Percentiles rank a stretch among this genome's conserved stretches.
These are phyloP conservation scores for Talaromyces piceae DNA, from an alignment of 2,329 filamentous ascomycete species.

Conservation along the genomic window DNA sequence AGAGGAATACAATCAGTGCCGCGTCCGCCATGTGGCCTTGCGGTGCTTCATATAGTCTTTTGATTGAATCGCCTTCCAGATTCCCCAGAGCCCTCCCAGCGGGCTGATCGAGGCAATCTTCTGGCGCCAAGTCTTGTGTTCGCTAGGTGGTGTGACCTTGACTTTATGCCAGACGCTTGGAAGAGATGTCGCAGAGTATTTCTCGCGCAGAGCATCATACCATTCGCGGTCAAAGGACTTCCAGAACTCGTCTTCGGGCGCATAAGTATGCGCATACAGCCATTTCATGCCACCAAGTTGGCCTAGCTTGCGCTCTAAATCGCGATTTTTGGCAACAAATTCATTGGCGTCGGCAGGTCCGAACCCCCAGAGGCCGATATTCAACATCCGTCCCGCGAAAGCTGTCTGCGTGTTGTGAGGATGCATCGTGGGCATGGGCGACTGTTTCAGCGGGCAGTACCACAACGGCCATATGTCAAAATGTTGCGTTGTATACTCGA, in stretches of 20 bases:
- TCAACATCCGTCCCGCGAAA: slow-evolving; percentile 33
- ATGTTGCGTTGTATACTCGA: slow-evolving; percentile 42
- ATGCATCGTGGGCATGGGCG: slow-evolving; percentile 14
- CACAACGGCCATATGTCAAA: slow-evolving; percentile 51
- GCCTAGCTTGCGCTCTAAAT: slow-evolving; percentile 61
- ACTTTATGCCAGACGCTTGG: slow-evolving; percentile 34
- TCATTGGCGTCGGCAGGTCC: slow-evolving; percentile 49
- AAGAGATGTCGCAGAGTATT: slow-evolving; percentile 30
- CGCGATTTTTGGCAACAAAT: slow-evolving; percentile 64
- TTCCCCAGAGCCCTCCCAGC: slow-evolving; percentile 9
- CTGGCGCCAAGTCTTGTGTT: slow-evolving; percentile 12
- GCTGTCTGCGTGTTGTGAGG: slow-evolving; percentile 9
- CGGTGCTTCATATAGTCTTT: slow-evolving; percentile 12
- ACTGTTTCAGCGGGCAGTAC: slow-evolving; percentile 46
- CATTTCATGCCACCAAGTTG: slow-evolving; percentile 73
- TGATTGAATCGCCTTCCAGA: slow-evolving; percentile 12
- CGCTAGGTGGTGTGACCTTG: slow-evolving; percentile 5
- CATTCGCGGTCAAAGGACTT: slow-evolving; percentile 30
- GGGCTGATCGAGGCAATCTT: slow-evolving; percentile 8
- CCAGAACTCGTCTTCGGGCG: slow-evolving; percentile 52
- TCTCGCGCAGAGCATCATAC: slow-evolving; percentile 32
- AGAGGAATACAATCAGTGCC: background rate
- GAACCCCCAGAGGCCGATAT: slow-evolving; percentile 70
- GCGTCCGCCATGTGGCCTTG: slow-evolving; percentile 10
- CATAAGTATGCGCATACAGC: slow-evolving; percentile 82